Evolutionary conservation across 768 basidiomycete genomes (phyloP).

Genomic region (Lactarius psammicola): DNA sequence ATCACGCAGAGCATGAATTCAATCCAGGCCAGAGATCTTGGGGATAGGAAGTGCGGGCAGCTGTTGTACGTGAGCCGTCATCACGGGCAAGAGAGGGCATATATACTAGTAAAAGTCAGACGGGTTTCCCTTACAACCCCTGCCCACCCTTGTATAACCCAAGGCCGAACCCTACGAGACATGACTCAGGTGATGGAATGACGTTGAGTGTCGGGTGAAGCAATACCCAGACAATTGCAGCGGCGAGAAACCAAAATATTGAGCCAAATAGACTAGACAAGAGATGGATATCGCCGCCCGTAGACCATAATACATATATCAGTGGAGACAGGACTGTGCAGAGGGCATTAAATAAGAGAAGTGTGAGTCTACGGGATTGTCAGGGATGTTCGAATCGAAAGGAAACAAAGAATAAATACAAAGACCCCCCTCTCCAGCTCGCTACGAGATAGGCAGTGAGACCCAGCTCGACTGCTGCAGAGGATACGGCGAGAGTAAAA

Average conservation of each 20-base stretch:
- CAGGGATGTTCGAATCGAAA: constrained; percentile 44
- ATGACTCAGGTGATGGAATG: constrained; percentile 10
- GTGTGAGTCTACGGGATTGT: constrained; percentile 44
- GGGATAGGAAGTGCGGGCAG: constrained; percentile 70
- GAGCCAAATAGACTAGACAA: constrained; percentile 79
- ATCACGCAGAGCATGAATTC: constrained; percentile 62
- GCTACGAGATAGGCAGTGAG: constrained; percentile 68
- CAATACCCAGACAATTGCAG: constrained; percentile 66
- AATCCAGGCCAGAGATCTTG: constrained; percentile 75
- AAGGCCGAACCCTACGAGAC: constrained; percentile 58
- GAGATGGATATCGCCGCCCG: constrained; percentile 62
- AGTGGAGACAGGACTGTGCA: constrained; percentile 76
- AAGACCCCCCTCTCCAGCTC: neutral
- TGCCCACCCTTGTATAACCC: constrained; percentile 43
- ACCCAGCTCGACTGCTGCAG: constrained; percentile 69
- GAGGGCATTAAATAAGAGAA: constrained; percentile 60
- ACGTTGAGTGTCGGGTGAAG: neutral
- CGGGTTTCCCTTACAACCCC: constrained; percentile 1
- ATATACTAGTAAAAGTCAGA: neutral
- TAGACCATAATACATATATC: constrained; percentile 69
- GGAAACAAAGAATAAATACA: constrained; percentile 11
- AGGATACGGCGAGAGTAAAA: constrained; percentile 57
- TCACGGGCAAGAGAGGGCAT: neutral
- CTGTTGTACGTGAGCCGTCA: constrained; percentile 34
- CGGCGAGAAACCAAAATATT: constrained; percentile 66